Evolutionary conservation across 257 asterid species (phyloP).

Genomic region (Nicotiana paniculata): DNA sequence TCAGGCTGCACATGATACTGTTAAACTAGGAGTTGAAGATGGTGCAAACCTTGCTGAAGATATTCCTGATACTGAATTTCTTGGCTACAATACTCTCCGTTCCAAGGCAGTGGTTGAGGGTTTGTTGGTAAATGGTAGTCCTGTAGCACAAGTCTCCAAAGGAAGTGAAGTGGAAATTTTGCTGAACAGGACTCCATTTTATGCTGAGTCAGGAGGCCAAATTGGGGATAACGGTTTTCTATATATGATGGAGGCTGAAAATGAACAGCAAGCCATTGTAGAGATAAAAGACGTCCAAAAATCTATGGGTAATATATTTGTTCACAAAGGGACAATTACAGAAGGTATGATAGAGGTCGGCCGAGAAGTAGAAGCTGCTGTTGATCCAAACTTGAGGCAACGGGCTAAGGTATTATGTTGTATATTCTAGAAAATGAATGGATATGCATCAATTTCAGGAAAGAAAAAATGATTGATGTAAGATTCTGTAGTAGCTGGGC

Average conservation of each 20-base stretch:
- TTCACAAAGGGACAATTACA: slow-evolving; percentile 70
- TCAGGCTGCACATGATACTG: slow-evolving; percentile 90
- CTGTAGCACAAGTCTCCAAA: slow-evolving; percentile 58
- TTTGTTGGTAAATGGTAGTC: slow-evolving; percentile 62
- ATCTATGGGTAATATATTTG: slow-evolving; percentile 62
- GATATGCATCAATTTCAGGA: neutral
- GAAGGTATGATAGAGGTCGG: slow-evolving; percentile 73
- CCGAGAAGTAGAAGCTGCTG: slow-evolving; percentile 76
- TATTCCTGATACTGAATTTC: slow-evolving; percentile 73
- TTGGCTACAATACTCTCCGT: slow-evolving; percentile 65
- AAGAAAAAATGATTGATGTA: neutral
- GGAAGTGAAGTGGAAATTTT: slow-evolving; percentile 87
- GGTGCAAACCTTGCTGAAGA: slow-evolving; percentile 58
- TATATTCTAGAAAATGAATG: neutral
- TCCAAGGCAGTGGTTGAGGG: slow-evolving; percentile 73
- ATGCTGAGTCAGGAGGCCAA: slow-evolving; percentile 98
- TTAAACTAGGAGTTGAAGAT: slow-evolving; percentile 70
- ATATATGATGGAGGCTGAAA: slow-evolving; percentile 34
- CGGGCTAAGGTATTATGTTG: slow-evolving; percentile 62
- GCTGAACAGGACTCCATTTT: slow-evolving; percentile 81
- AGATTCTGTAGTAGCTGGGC: neutral
- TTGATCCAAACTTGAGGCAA: slow-evolving; percentile 76
- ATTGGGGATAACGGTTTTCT: slow-evolving; percentile 81
- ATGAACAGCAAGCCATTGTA: slow-evolving; percentile 43
- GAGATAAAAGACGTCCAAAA: slow-evolving; percentile 77